Evolutionary conservation across 768 basidiomycete species (phyloP), one percentile per base, ranked within the genome.

Genomic region (Ramaria sp.): DNA sequence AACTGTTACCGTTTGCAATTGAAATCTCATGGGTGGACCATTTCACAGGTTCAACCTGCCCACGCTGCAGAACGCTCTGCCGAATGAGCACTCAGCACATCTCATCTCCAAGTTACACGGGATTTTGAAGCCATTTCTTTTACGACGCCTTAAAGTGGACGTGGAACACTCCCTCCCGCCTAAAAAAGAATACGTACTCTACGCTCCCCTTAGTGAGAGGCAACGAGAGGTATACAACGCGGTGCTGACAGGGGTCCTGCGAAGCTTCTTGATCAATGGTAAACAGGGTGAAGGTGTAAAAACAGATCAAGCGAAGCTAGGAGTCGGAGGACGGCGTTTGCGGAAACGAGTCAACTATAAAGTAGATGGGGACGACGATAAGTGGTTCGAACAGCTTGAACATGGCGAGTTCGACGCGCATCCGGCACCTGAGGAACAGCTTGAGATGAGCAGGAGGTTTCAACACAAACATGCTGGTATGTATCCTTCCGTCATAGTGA

Each of bases 121-220:
- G 1, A 94, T 99, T 62, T 79, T 99, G 48, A 92, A 93, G 61
- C 96, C 96, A 1, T 99, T 98, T 75, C 77, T 98, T 27, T 75
- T 98, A 0, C 82, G 96, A 10, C 81, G 96, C 10, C 75, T 97
- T 55, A 98, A 98, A 67, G 81, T 73, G 5, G 96, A 99, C 60
- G 95, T 98, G 8, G 78, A 81, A 60, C 76, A 78, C 53, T 70
- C 76, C 24, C 71, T 98, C 3, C 96, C 96, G 0, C 88, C 88
- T 2, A 92, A 91, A 70, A 93, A 93, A 66, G 90, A 93, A 67
- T 99, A 99, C 61, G 81, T 97, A 1, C 76, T 98, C 0, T 95
- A 94, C 57, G 92, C 92, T 0, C 92, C 93, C 0, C 72, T 97
- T 6, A 96, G 83, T 52, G 71, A 79, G 24, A 75, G 76, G 50